phyloP scores from a whole-genome alignment of 2,329 filamentous ascomycete genomes.

The Penicillium aurantiogriseum region DNA sequence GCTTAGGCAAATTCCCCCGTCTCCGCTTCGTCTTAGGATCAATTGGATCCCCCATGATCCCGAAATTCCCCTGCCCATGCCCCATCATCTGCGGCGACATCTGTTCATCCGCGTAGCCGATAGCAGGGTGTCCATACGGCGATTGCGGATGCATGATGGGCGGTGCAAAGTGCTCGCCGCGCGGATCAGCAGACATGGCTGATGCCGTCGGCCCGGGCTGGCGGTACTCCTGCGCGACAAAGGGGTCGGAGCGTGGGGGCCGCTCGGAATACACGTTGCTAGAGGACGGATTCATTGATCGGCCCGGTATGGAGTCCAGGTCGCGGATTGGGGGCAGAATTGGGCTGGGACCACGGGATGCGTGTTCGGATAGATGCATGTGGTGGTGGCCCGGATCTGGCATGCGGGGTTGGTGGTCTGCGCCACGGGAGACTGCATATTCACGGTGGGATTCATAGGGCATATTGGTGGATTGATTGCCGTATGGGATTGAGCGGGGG shows the following conservation, averaged over 20 bases:
- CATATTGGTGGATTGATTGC: conserved; percentile 21
- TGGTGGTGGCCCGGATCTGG: conserved; percentile 20
- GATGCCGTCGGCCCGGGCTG: conserved; percentile 17
- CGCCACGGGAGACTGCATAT: conserved; percentile 24
- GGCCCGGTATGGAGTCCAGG: conserved; percentile 34
- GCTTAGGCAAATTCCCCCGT: conserved; percentile 85
- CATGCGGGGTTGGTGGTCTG: conserved; percentile 20
- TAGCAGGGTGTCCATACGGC: conserved; percentile 29
- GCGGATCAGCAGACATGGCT: conserved; percentile 26
- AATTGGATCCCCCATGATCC: conserved; percentile 37
- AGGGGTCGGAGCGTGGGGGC: conserved; percentile 29
- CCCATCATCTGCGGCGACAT: conserved; percentile 30
- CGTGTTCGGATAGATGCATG: conserved; percentile 22
- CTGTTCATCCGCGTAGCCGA: conserved; percentile 37
- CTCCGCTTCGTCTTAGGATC: conserved; percentile 54
- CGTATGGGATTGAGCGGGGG: conserved; percentile 29
- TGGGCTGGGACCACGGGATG: conserved; percentile 36
- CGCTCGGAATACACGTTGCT: conserved; percentile 28
- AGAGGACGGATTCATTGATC: conserved; percentile 16
- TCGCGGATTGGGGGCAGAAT: conserved; percentile 41
- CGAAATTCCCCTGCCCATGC: conserved; percentile 38
- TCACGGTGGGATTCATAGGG: conserved; percentile 27
- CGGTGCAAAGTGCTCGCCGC: conserved; percentile 23
- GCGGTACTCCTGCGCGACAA: conserved; percentile 27
- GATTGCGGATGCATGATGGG: conserved; percentile 29